Conservation (phyloP, 2,329 filamentous ascomycete species). For the Akanthomyces uredinophilus region DNA sequence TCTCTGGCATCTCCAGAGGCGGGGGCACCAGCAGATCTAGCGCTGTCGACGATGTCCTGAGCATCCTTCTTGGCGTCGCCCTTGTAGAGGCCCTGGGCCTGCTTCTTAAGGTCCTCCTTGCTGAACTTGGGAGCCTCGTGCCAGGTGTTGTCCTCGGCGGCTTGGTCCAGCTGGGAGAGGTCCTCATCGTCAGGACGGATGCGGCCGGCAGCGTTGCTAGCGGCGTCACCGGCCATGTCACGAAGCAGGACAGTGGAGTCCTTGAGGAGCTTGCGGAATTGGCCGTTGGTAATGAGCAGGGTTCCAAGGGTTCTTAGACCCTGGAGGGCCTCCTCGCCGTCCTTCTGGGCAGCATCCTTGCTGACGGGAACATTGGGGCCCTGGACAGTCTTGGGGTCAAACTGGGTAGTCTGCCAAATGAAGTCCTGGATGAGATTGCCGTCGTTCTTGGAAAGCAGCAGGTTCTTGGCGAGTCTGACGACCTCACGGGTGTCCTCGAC, state of each 20-base stretch:
- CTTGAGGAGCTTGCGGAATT: conserved; percentile 76
- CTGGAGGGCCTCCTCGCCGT: conserved; percentile 77
- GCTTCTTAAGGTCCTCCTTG: conserved; percentile 62
- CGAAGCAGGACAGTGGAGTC: conserved; percentile 78
- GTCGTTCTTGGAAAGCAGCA: conserved; percentile 89
- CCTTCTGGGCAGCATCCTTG: conserved; percentile 73
- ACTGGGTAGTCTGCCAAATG: conserved; percentile 84
- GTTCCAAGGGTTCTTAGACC: conserved; percentile 84
- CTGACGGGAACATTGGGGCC: conserved; percentile 63
- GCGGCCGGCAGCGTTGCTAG: conserved; percentile 67
- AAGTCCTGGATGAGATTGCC: conserved; percentile 95
- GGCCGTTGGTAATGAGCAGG: conserved; percentile 88
- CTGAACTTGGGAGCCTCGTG: conserved; percentile 78
- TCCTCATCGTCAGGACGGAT: conserved; percentile 75
- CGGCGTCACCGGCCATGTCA: conserved; percentile 88
- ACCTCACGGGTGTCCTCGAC: conserved; percentile 73
- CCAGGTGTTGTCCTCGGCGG: conserved; percentile 90
- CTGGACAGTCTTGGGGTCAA: conserved; percentile 57
- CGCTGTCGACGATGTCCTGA: conserved; percentile 54
- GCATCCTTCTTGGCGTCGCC: conserved; percentile 53
- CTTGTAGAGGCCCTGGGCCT: conserved; percentile 59
- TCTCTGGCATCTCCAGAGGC: conserved; percentile 45
- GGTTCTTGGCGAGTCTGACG: conserved; percentile 75
- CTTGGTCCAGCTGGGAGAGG: conserved; percentile 70
- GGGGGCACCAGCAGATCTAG: conserved; percentile 46